Conservation (phyloP, 1,284 basidiomycete genomes). For the Macrocybe sp. region DNA sequence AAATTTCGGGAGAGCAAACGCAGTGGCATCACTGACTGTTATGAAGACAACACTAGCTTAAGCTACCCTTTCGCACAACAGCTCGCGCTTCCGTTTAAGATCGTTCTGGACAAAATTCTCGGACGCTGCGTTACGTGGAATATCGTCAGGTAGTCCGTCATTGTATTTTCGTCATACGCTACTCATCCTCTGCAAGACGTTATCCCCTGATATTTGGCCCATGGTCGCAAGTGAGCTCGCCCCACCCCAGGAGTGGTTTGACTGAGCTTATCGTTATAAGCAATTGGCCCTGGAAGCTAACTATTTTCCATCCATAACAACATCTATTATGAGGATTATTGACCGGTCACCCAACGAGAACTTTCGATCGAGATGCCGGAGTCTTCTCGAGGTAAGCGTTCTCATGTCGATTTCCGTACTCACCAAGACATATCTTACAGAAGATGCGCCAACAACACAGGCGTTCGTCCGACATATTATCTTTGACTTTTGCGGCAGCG, state of each 20-base stretch:
- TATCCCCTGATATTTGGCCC: slow-evolving; percentile 73
- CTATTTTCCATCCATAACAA: slow-evolving; percentile 45
- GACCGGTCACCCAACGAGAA: slow-evolving; percentile 42
- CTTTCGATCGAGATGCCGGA: slow-evolving; percentile 40
- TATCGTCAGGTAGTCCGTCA: slow-evolving; percentile 46
- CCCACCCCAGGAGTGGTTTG: not conserved
- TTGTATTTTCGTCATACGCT: not conserved
- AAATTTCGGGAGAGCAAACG: slow-evolving; percentile 18
- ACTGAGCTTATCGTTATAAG: slow-evolving; percentile 28
- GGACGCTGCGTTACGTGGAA: slow-evolving; percentile 52
- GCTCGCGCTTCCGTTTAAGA: slow-evolving; percentile 45
- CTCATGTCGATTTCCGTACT: not conserved
- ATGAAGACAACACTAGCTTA: slow-evolving; percentile 1
- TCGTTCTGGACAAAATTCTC: slow-evolving; percentile 46
- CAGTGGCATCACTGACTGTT: not conserved
- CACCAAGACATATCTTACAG: slow-evolving; percentile 1
- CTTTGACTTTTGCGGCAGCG: too few relatives aligned
- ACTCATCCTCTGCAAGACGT: slow-evolving; percentile 35
- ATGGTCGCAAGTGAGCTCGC: slow-evolving; percentile 46
- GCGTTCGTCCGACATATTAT: too few relatives aligned
- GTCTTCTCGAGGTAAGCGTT: slow-evolving; percentile 43
- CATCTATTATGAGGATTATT: slow-evolving; percentile 47
- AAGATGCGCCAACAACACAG: slow-evolving; percentile 10
- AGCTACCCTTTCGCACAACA: slow-evolving; percentile 43
- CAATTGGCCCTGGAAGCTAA: slow-evolving; percentile 49